phyloP scores from a whole-genome alignment of 495 filamentous ascomycete species.

The Pseudomonodictys pantanalensis region DNA sequence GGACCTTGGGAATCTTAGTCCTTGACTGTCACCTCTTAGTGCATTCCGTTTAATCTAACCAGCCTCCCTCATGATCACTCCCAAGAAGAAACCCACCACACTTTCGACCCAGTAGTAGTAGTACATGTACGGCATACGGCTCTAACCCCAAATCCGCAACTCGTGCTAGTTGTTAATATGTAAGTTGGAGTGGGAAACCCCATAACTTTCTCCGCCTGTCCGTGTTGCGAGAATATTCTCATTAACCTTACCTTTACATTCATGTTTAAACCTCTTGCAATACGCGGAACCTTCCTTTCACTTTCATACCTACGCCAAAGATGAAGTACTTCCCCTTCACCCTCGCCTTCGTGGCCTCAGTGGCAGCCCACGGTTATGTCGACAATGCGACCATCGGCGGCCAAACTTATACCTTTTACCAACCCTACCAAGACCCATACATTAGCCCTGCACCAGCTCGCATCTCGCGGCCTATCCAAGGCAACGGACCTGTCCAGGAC shows the following conservation, averaged over 20 bases:
- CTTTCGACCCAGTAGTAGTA: slow-evolving; percentile 4
- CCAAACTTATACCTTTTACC: slow-evolving; percentile 33
- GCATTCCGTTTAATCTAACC: slow-evolving; percentile 28
- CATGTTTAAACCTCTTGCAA: neutral
- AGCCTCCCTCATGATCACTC: slow-evolving; percentile 15
- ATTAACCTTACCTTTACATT: neutral
- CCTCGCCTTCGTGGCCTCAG: slow-evolving; percentile 12
- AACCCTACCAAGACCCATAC: slow-evolving; percentile 52
- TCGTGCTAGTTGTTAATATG: neutral
- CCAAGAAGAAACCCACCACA: neutral
- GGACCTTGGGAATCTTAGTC: slow-evolving; percentile 1
- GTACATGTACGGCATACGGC: neutral
- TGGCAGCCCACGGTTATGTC: slow-evolving; percentile 32
- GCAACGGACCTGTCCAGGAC: slow-evolving; percentile 53
- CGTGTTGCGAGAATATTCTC: too few species aligned
- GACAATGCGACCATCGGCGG: slow-evolving; percentile 49
- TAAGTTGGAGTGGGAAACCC: neutral
- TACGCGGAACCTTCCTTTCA: neutral
- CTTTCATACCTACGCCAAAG: neutral
- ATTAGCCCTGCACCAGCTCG: slow-evolving; percentile 43
- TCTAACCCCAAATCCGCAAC: neutral
- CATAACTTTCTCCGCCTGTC: neutral
- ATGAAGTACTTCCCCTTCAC: slow-evolving; percentile 20
- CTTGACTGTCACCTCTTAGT: slow-evolving; percentile 5
- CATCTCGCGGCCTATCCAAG: slow-evolving; percentile 49